phyloP scores from a whole-genome alignment of 371 early-diverging fungal genomes.

The Syncephalastrum sp. region DNA sequence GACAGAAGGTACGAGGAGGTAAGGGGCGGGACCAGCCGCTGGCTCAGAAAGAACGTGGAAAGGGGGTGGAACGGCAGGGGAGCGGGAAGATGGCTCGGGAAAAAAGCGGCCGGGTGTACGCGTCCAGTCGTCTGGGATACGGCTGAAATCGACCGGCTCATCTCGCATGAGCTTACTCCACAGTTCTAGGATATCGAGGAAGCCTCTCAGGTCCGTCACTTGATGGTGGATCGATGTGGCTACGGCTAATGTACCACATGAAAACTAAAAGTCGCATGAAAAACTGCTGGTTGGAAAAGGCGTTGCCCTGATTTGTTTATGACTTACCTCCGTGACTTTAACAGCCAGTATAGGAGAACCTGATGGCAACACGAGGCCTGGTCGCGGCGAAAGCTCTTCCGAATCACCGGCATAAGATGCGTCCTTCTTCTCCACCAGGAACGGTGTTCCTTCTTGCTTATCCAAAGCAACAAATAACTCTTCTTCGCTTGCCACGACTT shows the following conservation, averaged over 20 bases:
- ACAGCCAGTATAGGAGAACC: conserved; percentile 27
- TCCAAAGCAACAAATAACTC: conserved; percentile 22
- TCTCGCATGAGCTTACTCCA: conserved; percentile 36
- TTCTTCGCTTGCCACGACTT: conserved; percentile 16
- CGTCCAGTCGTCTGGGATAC: conserved; percentile 35
- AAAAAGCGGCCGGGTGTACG: conserved; percentile 38
- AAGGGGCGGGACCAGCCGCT: conserved; percentile 21
- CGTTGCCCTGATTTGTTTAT: background rate
- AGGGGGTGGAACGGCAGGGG: conserved; percentile 23
- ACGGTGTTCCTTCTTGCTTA: conserved; percentile 27
- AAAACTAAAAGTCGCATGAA: conserved; percentile 23
- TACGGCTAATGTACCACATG: conserved; percentile 40
- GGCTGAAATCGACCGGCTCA: conserved; percentile 28
- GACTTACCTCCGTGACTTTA: conserved; percentile 38
- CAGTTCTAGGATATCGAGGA: conserved; percentile 39
- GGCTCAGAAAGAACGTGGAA: conserved; percentile 27
- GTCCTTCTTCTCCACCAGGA: conserved; percentile 37
- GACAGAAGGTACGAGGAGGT: conserved; percentile 26
- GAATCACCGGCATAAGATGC: conserved; percentile 27
- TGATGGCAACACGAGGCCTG: conserved; percentile 18
- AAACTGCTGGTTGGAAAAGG: background rate
- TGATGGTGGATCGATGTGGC: conserved; percentile 41
- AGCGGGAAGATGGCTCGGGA: conserved; percentile 11
- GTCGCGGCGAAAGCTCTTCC: conserved; percentile 32
- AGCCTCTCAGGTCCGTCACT: conserved; percentile 36